Percentiles rank a stretch among this genome's conserved stretches.
Conservation (phyloP, 2,329 filamentous ascomycete species). For the Fusarium tuaranense region DNA sequence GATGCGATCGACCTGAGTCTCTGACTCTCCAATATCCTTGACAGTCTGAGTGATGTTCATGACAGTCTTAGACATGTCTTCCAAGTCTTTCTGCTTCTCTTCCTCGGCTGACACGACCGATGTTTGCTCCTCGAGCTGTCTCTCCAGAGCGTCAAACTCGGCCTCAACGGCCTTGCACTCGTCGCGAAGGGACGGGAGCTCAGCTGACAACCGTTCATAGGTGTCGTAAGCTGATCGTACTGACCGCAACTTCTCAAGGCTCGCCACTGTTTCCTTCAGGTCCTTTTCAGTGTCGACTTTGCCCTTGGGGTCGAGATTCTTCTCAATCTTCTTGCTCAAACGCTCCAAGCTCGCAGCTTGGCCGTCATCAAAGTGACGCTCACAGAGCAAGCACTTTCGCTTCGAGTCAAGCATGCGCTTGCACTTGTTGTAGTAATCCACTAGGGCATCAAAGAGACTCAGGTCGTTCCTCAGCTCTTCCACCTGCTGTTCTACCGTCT, state of each 20-base stretch:
- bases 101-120: slow-evolving; percentile 72
- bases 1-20: slow-evolving; percentile 80
- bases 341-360: slow-evolving; percentile 68
- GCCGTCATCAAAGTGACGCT: slow-evolving; percentile 73
- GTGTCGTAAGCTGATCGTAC: slow-evolving; percentile 79
- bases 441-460: slow-evolving; percentile 75
- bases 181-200: slow-evolving; percentile 76
- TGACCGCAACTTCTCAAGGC: slow-evolving; percentile 69
- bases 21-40: slow-evolving; percentile 77
- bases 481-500: slow-evolving; percentile 66
- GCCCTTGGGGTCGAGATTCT: slow-evolving; percentile 70
- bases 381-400: slow-evolving; percentile 82
- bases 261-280: slow-evolving; percentile 62
- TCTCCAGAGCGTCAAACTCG: slow-evolving; percentile 70
- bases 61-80: slow-evolving; percentile 81
- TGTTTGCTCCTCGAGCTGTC: slow-evolving; percentile 76
- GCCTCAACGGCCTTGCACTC: slow-evolving; percentile 72
- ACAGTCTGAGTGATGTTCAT: slow-evolving; percentile 79
- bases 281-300: slow-evolving; percentile 72
- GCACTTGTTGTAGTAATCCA: slow-evolving; percentile 78
- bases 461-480: slow-evolving; percentile 74
- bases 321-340: slow-evolving; percentile 75
- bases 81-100: slow-evolving; percentile 76
- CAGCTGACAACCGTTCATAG: slow-evolving; percentile 75
- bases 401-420: slow-evolving; percentile 73